These are phyloP conservation scores for Saccharomyces hybrid DNA, from an alignment of 1,139 yeast genomes.

Conservation along the genomic window DNA sequence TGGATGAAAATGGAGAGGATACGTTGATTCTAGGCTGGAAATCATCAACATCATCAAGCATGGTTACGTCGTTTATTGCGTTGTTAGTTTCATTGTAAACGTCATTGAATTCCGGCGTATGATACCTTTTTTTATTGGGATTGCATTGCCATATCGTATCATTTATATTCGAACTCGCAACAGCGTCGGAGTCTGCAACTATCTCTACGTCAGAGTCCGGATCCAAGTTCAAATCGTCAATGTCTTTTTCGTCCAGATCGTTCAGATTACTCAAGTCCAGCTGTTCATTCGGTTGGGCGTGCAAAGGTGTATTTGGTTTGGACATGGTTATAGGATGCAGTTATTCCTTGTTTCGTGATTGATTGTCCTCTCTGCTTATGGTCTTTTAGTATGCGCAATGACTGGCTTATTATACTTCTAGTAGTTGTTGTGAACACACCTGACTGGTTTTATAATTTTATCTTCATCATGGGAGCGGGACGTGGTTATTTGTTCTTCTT, in stretches of 20 bases:
- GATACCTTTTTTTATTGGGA: slow-evolving; percentile 8
- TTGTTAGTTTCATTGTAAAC: slow-evolving; percentile 6
- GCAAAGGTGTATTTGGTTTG: slow-evolving; percentile 43
- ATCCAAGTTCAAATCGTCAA: slow-evolving; percentile 29
- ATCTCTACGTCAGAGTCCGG: slow-evolving; percentile 26
- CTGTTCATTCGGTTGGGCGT: slow-evolving; percentile 43
- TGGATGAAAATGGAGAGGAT: slow-evolving; percentile 29
- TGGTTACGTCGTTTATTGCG: slow-evolving; percentile 6
- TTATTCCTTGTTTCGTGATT: not conserved
- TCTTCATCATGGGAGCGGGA: not conserved
- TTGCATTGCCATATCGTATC: slow-evolving; percentile 16
- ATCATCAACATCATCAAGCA: slow-evolving; percentile 27
- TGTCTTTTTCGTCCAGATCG: slow-evolving; percentile 28
- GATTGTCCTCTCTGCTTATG: not conserved
- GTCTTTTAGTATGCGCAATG: not conserved
- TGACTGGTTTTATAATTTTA: not conserved
- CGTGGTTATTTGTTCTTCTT: not conserved
- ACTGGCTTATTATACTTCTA: not conserved
- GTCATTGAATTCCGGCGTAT: slow-evolving; percentile 5
- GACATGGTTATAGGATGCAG: slow-evolving; percentile 8
- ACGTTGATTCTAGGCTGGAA: slow-evolving; percentile 27
- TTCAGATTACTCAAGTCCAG: slow-evolving; percentile 28
- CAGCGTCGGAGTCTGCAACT: not conserved
- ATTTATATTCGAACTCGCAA: slow-evolving; percentile 11
- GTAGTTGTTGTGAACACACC: not conserved